A percentile compares a stretch with the other conserved stretches of the same genome.
Evolutionary conservation across 768 basidiomycete species (phyloP).

Genomic region (Tulasnella sp.): DNA sequence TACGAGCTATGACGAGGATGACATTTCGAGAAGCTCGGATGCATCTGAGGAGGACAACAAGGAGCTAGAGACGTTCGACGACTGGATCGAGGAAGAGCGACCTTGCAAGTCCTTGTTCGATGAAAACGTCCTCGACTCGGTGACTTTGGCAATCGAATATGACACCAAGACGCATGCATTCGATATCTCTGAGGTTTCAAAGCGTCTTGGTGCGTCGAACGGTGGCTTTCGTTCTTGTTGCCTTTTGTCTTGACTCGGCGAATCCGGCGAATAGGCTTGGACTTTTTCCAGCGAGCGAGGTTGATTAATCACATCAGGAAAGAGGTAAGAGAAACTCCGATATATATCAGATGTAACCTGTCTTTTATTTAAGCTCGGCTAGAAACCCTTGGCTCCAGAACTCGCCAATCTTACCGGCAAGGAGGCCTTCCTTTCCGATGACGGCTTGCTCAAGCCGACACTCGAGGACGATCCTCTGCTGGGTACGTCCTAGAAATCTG

Average conservation of each 20-base stretch:
- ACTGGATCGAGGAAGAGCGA: constrained; percentile 40
- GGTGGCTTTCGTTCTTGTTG: background rate
- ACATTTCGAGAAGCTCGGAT: constrained; percentile 1
- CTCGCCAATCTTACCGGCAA: constrained; percentile 39
- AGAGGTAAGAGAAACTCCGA: constrained; percentile 36
- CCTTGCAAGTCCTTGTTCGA: constrained; percentile 67
- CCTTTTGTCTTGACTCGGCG: background rate
- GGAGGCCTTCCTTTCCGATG: constrained; percentile 56
- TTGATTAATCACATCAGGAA: constrained; percentile 81
- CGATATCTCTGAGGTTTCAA: constrained; percentile 42
- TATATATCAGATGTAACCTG: background rate
- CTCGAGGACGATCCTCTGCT: constrained; percentile 82
- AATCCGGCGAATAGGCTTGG: constrained; percentile 39
- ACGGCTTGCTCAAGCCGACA: constrained; percentile 71
- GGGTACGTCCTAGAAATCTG: constrained; percentile 42
- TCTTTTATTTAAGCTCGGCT: constrained; percentile 12
- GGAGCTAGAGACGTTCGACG: constrained; percentile 51
- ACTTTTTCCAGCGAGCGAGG: constrained; percentile 67
- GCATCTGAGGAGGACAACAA: constrained; percentile 11
- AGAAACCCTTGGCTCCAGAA: constrained; percentile 44
- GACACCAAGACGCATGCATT: constrained; percentile 53
- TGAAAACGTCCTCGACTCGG: constrained; percentile 45
- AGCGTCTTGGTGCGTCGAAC: constrained; percentile 40
- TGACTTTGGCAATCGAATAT: constrained; percentile 45
- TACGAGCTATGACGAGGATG: constrained; percentile 2